Percentiles rank a stretch among this genome's conserved stretches.
Evolutionary conservation across 768 basidiomycete species (phyloP).

Genomic region (Suillus plorans): DNA sequence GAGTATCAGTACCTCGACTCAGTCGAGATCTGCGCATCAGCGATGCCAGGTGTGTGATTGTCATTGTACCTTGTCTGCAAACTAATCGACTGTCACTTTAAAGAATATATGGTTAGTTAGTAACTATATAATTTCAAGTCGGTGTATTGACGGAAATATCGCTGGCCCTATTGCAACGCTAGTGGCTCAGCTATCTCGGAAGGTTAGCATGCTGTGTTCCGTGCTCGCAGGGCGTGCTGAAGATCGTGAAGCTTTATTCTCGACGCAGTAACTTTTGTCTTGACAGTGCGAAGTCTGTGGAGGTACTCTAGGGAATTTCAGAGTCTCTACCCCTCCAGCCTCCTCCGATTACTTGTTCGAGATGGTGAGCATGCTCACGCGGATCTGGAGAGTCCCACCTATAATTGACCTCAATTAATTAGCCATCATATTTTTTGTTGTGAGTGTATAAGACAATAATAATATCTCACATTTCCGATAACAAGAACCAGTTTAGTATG

Average conservation of each 20-base stretch:
- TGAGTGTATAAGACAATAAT: background rate
- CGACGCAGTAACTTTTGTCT: constrained; percentile 12
- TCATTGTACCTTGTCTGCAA: background rate
- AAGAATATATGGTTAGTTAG: background rate
- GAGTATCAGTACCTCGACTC: constrained; percentile 12
- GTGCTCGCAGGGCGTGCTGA: background rate
- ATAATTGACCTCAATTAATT: background rate
- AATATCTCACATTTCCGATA: background rate
- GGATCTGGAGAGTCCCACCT: background rate
- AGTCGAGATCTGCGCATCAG: constrained; percentile 14
- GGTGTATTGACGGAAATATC: background rate
- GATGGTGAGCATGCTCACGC: constrained; percentile 20
- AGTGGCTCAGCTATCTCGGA: constrained; percentile 11
- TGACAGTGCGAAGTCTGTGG: constrained; percentile 10
- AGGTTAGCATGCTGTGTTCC: constrained; percentile 1
- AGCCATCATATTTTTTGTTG: constrained; percentile 11
- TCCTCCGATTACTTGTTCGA: constrained; percentile 19
- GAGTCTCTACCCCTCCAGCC: constrained; percentile 4
- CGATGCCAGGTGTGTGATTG: constrained; percentile 11
- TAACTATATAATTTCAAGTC: background rate
- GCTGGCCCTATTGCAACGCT: background rate
- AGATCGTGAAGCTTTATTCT: constrained; percentile 14
- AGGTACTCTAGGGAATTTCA: background rate
- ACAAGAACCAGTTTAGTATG: constrained; percentile 7
- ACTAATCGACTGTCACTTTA: background rate